Base-by-base conservation (phyloP, 176 grass and related monocot species). In the Lolium multiflorum region DNA sequence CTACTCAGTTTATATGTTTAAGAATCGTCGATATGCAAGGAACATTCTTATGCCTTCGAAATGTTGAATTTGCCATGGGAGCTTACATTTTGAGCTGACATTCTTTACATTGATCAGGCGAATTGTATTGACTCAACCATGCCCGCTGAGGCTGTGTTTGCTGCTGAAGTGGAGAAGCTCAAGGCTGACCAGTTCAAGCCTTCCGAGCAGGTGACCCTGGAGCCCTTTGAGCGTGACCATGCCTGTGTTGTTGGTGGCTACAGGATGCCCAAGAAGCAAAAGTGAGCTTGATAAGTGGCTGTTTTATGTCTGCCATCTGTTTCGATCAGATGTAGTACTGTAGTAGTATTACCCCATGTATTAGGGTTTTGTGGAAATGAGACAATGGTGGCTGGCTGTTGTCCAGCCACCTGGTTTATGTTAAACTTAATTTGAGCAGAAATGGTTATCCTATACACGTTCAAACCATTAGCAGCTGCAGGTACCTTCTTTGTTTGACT, bases 161-260 rank as follows among this genome's bases (percentile, higher is more conserved):
- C 92, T 7, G 72, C 44, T 4, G 94, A 97, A 68, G 94, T 98
- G 17, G 94, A 95, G 90, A 98, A 95, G 86, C 88, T 98, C 31
- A 94, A 95, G 77, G 93, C 93, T 0, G 96, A 97, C 64, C 94
- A 97, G 79, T 97, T 97, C 94, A 97, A 97, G 79, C 94, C 92
- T 0, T 70, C 87, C 0, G 94, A 98, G 83, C 93, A 95, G 81
- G 96, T 98, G 13, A 95, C 93, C 11, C 74, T 95, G 61, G 93
- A 95, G 86, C 91, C 93, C 16, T 98, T 94, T 1, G 90, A 98
- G 76, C 89, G 90, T 6, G 91, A 95, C 63, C 93, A 94, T 6
- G 93, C 93, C 0, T 98, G 91, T 2, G 93, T 98, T 3, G 91
- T 98, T 0, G 96, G 96, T 71, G 96, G 77, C 0, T 98, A 94